Evolutionary conservation across 192 early-diverging fungal genomes (phyloP), one percentile per base, ranked within the genome.

Genomic region (Linnemannia zychae): DNA sequence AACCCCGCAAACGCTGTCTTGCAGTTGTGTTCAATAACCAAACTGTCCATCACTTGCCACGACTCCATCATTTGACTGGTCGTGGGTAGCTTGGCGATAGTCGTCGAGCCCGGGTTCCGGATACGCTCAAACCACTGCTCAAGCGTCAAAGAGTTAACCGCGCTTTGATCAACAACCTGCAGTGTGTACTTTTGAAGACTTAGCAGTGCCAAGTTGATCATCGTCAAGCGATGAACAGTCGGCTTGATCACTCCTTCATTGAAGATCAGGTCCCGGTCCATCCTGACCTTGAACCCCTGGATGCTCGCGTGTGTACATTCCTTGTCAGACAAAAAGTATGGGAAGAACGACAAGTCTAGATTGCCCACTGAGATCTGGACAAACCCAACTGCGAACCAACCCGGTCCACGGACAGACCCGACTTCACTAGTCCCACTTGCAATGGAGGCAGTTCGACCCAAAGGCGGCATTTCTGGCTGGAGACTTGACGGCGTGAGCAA

Each of bases 91-190:
- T 79, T 79, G 16, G 83, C 83, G 46, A 85, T 85, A 44, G 77
- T 85, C 0, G 78, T 60, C 37, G 83, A 79, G 44, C 57, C 65
- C n/a, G 83, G 83, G 36, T 76, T 85, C 5, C 77, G 73, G 44
- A 85, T 79, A 13, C 83, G 83, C 33, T 79, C 83, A 48, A 85
- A 85, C 83, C 83, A 85, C 24, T 85, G 83, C 22, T 85, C 83
- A 3, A 85, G 70, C 33, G 77, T 76, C 40, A 79, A 76, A 5
- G 36, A 13, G 31, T 79, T 79, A 47, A 63, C 69, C 4, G 74
- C 24, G 6, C 24, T 60, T 37, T 76, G 68, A 7, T 85, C 83
- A 7, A 85, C 49, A 0, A 38, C 34, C n/a, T 79, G 83, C 0
- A 85, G 44, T 0, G 57, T 85, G 40, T 85, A 79, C 67, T 79